phyloP scores from a whole-genome alignment of 441 rosid genomes.

The Flueggea neowawraea region DNA sequence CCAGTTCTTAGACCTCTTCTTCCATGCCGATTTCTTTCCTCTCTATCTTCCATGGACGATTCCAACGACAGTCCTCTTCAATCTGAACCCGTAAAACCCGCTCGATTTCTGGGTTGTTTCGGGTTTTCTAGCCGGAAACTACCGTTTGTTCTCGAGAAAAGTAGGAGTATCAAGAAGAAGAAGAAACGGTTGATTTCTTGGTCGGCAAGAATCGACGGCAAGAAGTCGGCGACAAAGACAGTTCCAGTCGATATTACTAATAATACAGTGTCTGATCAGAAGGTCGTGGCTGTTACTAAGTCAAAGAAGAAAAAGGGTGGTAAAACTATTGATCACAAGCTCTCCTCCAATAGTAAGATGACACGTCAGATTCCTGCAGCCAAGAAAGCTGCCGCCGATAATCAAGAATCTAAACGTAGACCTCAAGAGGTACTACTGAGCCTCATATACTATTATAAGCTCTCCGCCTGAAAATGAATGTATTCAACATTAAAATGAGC shows the following conservation, averaged over 20 bases:
- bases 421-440: no score
- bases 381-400: no score
- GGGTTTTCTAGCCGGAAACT: no score
- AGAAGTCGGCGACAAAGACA: constrained; percentile 31
- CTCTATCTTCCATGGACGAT: constrained; percentile 26
- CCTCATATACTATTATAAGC: no score
- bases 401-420: no score
- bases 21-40: neutral
- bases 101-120: constrained; percentile 33
- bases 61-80: constrained; percentile 12
- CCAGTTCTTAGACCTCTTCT: neutral
- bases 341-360: neutral
- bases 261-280: neutral
- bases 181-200: constrained; percentile 10
- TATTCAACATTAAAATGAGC: no score
- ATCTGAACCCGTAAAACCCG: neutral
- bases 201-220: constrained; percentile 22
- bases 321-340: no score
- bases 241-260: constrained; percentile 28
- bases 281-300: neutral
- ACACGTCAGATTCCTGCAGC: no score
- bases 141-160: constrained; percentile 20
- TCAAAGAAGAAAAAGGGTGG: neutral
- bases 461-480: no score
- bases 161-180: neutral